A percentile compares a stretch with the other conserved stretches of the same genome.
These are phyloP conservation scores for Aspergillus sp. DNA, from an alignment of 2,329 filamentous ascomycete genomes.

Conservation along the genomic window DNA sequence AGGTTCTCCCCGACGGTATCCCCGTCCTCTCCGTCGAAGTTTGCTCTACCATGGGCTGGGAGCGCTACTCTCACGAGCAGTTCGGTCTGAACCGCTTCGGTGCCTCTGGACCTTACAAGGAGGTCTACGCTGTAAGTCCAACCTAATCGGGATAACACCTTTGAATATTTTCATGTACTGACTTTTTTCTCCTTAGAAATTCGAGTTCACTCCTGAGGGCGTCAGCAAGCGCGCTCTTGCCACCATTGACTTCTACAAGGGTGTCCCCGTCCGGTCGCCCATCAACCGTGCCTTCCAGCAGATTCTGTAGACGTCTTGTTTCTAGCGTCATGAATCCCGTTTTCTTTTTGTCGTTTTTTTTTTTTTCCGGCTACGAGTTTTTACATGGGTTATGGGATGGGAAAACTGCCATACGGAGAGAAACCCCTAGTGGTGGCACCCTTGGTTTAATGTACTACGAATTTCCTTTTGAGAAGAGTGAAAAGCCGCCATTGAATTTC, in stretches of 20 bases:
- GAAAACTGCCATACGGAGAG: conserved; percentile 1
- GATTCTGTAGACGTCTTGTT: conserved; percentile 67
- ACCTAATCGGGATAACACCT: neutral
- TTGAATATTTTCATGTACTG: conserved; percentile 5
- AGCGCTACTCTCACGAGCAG: conserved; percentile 99
- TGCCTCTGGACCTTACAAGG: conserved; percentile 94
- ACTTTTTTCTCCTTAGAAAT: conserved; percentile 65
- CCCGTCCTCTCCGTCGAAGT: conserved; percentile 92
- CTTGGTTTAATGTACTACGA: conserved; percentile 21
- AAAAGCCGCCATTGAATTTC: conserved; percentile 7
- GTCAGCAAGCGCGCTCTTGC: conserved; percentile 90
- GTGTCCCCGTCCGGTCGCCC: conserved; percentile 86
- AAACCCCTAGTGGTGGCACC: conserved; percentile 12
- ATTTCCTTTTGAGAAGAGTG: conserved; percentile 17
- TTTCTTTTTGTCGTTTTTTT: conserved; percentile 17
- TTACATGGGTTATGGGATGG: conserved; percentile 24
- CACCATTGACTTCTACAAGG: conserved; percentile 98
- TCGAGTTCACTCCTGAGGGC: conserved; percentile 97
- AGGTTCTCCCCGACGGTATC: conserved; percentile 89
- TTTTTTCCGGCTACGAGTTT: conserved; percentile 26
- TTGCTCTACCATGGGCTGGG: conserved; percentile 97
- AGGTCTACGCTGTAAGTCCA: conserved; percentile 81
- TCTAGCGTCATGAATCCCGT: conserved; percentile 17
- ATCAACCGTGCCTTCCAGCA: conserved; percentile 98
- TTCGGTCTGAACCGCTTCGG: conserved; percentile 99